Evolutionary conservation across 2,329 filamentous ascomycete genomes (phyloP).

Genomic region (Aspergillus felis): DNA sequence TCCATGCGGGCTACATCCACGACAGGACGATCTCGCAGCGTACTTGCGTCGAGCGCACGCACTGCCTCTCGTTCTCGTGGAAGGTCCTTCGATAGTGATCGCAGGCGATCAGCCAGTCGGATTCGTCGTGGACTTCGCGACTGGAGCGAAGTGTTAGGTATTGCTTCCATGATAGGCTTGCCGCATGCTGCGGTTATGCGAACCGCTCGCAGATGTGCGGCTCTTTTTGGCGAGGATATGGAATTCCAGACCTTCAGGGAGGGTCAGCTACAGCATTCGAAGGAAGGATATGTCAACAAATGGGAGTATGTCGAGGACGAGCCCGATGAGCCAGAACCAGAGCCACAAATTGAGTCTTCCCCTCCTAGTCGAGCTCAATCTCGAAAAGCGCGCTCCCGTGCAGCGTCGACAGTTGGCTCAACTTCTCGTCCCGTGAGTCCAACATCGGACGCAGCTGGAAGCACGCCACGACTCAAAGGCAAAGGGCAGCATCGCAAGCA

Average conservation of each 20-base stretch:
- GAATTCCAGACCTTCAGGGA: constrained; percentile 55
- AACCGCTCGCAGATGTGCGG: constrained; percentile 68
- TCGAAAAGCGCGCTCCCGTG: constrained; percentile 7
- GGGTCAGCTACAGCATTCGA: constrained; percentile 18
- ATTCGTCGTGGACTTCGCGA: constrained; percentile 52
- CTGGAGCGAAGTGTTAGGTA: constrained; percentile 80
- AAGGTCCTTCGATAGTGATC: constrained; percentile 13
- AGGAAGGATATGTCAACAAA: constrained; percentile 17
- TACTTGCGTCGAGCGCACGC: constrained; percentile 4
- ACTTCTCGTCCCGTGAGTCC: constrained; percentile 11
- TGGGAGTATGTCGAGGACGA: constrained; percentile 34
- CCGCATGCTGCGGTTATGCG: constrained; percentile 61
- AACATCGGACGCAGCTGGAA: constrained; percentile 5
- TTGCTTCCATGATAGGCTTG: constrained; percentile 73
- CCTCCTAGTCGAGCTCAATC: constrained; percentile 4
- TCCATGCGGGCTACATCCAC: constrained; percentile 6
- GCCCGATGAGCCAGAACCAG: constrained; percentile 16
- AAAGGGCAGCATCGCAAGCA: constrained; percentile 25
- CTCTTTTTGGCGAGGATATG: constrained; percentile 72
- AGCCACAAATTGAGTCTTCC: neutral
- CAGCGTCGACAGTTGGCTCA: constrained; percentile 8
- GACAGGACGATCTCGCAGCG: constrained; percentile 6
- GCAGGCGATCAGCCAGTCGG: constrained; percentile 7
- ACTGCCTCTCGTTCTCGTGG: constrained; percentile 10
- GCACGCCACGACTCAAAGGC: constrained; percentile 9